Evolutionary conservation across 192 early-diverging fungal genomes (phyloP).

Genomic region (Coemansia sp.): DNA sequence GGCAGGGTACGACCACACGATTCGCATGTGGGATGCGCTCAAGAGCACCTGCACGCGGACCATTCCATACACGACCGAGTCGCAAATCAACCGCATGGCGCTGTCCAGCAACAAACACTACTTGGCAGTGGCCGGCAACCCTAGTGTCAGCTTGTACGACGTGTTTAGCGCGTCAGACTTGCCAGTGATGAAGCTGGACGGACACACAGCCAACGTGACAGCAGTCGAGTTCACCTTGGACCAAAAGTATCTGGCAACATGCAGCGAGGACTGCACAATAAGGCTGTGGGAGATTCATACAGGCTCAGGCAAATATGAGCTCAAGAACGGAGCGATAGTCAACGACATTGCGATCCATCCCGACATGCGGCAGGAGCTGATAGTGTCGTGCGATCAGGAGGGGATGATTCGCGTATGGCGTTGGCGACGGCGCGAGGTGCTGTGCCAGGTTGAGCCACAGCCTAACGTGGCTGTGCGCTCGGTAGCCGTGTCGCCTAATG

Average conservation of each 20-base stretch:
- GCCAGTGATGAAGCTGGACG: constrained; percentile 46
- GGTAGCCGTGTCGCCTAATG: constrained; percentile 46
- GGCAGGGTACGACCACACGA: constrained; percentile 53
- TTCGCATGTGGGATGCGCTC: constrained; percentile 55
- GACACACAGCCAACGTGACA: constrained; percentile 52
- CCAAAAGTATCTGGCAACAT: constrained; percentile 48
- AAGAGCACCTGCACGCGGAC: constrained; percentile 52
- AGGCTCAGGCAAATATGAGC: constrained; percentile 34
- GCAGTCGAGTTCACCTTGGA: constrained; percentile 51
- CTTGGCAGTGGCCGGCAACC: constrained; percentile 51
- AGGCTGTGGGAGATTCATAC: constrained; percentile 53
- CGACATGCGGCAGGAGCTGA: constrained; percentile 42
- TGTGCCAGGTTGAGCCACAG: constrained; percentile 39
- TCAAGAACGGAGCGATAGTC: constrained; percentile 43
- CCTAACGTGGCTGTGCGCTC: constrained; percentile 39
- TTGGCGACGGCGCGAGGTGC: constrained; percentile 34
- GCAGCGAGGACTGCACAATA: constrained; percentile 52
- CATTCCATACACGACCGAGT: constrained; percentile 50
- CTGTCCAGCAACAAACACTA: constrained; percentile 52
- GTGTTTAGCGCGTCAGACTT: constrained; percentile 45
- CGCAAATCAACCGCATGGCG: constrained; percentile 54
- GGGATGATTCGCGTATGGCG: constrained; percentile 45
- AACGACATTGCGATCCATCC: constrained; percentile 53
- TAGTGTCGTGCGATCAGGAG: constrained; percentile 50
- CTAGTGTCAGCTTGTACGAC: constrained; percentile 49